Conservation (phyloP, 441 rosid genomes). For the Daphne laureola region DNA sequence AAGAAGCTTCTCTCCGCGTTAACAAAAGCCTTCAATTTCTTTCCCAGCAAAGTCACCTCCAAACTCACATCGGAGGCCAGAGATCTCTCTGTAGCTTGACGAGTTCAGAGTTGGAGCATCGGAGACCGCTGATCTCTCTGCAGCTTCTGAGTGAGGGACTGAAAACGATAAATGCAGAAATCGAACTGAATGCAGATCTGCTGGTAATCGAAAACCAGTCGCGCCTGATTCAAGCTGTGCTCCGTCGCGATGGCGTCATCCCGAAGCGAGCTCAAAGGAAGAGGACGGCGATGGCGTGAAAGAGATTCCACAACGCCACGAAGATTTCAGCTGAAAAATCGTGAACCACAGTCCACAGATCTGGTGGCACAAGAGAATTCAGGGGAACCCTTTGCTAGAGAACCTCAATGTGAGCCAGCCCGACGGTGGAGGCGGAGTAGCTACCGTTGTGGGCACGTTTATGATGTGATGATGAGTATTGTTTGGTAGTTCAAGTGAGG, state of each 20-base stretch:
- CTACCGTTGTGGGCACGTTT: too few relatives aligned
- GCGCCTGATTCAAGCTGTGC: slow-evolving; percentile 57
- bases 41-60: slow-evolving; percentile 24
- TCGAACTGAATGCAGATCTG: slow-evolving; percentile 57
- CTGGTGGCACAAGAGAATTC: too few relatives aligned
- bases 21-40: slow-evolving; percentile 14
- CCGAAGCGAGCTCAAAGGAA: slow-evolving; percentile 19
- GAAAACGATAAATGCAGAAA: slow-evolving; percentile 46
- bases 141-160: slow-evolving; percentile 33
- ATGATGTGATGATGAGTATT: too few relatives aligned
- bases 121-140: slow-evolving; percentile 49
- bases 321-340: slow-evolving; percentile 56
- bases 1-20: slow-evolving; percentile 28
- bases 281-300: slow-evolving; percentile 28
- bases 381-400: too few relatives aligned
- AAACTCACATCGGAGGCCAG: slow-evolving; percentile 26
- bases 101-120: slow-evolving; percentile 44
- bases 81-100: too few relatives aligned
- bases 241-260: slow-evolving; percentile 33
- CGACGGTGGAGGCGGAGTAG: too few relatives aligned
- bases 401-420: too few relatives aligned
- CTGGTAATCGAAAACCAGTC: slow-evolving; percentile 61
- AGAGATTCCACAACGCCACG: slow-evolving; percentile 25
- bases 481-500: too few relatives aligned
- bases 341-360: too few relatives aligned